Evolutionary conservation across 352 stramenopile species (phyloP).

Genomic region (Aphanomyces stellatus): DNA sequence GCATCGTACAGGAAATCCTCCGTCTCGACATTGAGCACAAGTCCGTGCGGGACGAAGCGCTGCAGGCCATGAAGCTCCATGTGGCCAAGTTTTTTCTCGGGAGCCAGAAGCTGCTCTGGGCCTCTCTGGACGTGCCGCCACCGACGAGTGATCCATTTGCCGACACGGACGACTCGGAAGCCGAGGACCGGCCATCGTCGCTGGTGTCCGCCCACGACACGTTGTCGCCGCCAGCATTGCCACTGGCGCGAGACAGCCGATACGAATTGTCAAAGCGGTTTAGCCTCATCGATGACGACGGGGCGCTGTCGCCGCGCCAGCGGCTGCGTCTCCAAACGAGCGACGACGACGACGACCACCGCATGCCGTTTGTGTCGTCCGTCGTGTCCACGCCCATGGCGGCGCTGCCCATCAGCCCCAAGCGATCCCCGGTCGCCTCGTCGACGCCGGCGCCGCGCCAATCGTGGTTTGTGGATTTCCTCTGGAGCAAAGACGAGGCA

Average conservation of each 20-base stretch:
- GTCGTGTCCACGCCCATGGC: not conserved
- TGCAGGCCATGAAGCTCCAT: conserved; percentile 60
- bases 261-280: not conserved
- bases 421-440: not conserved
- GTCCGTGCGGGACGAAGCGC: conserved; percentile 38
- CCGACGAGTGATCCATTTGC: not conserved
- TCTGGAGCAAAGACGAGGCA: not conserved
- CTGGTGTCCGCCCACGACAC: too few species aligned
- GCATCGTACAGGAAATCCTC: conserved; percentile 32
- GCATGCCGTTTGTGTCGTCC: not conserved
- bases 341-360: not conserved
- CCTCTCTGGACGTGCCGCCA: conserved; percentile 24
- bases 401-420: not conserved
- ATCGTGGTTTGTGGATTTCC: conserved; percentile 2
- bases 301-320: not conserved
- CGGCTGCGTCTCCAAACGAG: not conserved
- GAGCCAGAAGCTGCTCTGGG: conserved; percentile 42
- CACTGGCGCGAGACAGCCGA: not conserved
- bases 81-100: conserved; percentile 68
- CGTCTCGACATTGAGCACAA: conserved; percentile 30
- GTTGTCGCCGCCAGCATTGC: not conserved
- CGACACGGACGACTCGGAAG: not conserved
- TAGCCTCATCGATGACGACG: not conserved
- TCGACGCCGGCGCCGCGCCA: not conserved
- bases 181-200: too few species aligned